Base-by-base conservation (phyloP, 768 basidiomycete species). In the Suillus alpinus region DNA sequence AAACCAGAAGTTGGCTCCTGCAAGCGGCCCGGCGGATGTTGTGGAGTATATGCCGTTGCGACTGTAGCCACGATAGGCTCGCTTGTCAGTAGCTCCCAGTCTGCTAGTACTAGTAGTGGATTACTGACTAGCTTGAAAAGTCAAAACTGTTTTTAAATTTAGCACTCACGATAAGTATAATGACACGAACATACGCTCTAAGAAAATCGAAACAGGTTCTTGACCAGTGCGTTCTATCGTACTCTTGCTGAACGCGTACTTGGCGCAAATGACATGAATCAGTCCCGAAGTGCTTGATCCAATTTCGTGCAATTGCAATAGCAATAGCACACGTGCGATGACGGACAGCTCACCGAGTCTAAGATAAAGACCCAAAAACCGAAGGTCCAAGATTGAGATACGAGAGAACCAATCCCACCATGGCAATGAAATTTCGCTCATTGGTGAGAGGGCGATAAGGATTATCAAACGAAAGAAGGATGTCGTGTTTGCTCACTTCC, bases 361-460 rank as follows among this genome's bases (percentile, higher is more conserved):
- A 26, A 26, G 37, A 39, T 55, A 26, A 55, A 26, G 10, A 10
- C 18, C 49, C 49, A 16, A 26, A 47, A 26, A 26, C 26, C 26
- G 26, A 26, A 49, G 8, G 16, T 6, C 46, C 46, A 26, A 46
- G 52, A 53, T 36, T 36, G 34, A 23, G n/a, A 36, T 36, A 52
- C 5, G 52, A 34, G n/a, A 14, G 36, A 26, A 55, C 9, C 23
- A 12, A 4, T 7, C 37, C 53, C 29, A 2, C 26, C 16, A 29
- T 29, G 26, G 52, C 10, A 53, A 37, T 37, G 36, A 23, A 20
- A 32, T 52, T n/a, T 32, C 31, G 31, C n/a, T 20, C 23, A 49
- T n/a, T 18, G 47, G 37, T n/a, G 23, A 55, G 53, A 55, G 53
- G 53, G 16, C 53, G 53, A 55, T 55, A 55, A 55, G 53, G 9